Percentiles rank a stretch among this genome's conserved stretches.
Evolutionary conservation across 1,139 yeast species (phyloP).

Genomic region (Taphrina communis): DNA sequence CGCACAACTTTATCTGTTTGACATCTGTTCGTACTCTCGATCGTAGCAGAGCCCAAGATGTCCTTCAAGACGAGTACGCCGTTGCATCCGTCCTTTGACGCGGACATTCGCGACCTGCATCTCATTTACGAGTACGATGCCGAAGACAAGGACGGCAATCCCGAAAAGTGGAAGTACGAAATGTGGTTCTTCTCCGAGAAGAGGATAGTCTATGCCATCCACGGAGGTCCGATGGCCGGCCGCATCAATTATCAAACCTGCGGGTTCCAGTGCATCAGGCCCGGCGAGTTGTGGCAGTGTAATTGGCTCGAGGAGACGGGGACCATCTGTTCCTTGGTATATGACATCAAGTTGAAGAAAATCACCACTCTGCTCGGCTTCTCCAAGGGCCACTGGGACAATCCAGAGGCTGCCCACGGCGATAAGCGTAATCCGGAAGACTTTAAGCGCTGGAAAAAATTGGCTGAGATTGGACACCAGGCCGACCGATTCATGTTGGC

Average conservation of each 20-base stretch:
- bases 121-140: conserved; percentile 19
- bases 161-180: conserved; percentile 16
- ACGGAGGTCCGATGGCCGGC: conserved; percentile 13
- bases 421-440: conserved; percentile 19
- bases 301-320: conserved; percentile 28
- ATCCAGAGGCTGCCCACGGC: conserved; percentile 17
- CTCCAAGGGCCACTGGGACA: conserved; percentile 24
- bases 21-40: too few relatives aligned
- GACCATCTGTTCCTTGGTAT: conserved; percentile 16
- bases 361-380: conserved; percentile 18
- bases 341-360: conserved; percentile 12
- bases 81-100: conserved; percentile 8
- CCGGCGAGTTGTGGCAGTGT: conserved; percentile 22
- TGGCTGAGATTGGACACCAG: conserved; percentile 15
- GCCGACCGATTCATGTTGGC: conserved; percentile 20
- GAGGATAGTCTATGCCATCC: conserved; percentile 7
- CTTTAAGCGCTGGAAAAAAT: conserved; percentile 8
- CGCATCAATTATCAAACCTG: conserved; percentile 18
- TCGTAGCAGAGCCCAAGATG: not conserved
- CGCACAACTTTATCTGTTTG: too few relatives aligned
- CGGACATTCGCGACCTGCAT: conserved; percentile 7
- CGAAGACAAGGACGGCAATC: not conserved
- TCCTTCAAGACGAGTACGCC: conserved; percentile 10
- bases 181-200: conserved; percentile 13
- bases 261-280: conserved; percentile 3